Percentiles rank a stretch among this genome's conserved stretches.
Conservation (phyloP, 257 asterid species). For the Catharanthus roseus region DNA sequence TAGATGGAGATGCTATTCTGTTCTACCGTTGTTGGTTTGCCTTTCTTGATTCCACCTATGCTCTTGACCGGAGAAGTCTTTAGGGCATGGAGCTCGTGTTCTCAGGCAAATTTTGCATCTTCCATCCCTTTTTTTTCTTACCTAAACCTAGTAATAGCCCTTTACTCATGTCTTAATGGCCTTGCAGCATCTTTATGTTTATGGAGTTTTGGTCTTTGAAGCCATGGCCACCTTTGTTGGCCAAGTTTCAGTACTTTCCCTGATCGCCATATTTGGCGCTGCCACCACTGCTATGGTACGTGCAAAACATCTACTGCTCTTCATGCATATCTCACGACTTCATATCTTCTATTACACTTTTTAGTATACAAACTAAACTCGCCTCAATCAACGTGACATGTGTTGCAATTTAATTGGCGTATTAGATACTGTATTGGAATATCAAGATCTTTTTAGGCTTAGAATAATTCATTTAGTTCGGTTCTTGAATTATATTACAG, state of each 20-base stretch:
- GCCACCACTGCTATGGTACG: constrained; percentile 94
- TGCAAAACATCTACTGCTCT: not conserved
- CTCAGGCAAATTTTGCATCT: constrained; percentile 38
- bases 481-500: too few species aligned
- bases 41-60: constrained; percentile 93
- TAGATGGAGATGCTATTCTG: constrained; percentile 98
- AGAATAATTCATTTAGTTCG: too few species aligned
- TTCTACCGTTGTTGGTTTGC: constrained; percentile 93
- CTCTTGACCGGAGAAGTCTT: constrained; percentile 75
- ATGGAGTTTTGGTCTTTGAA: constrained; percentile 83
- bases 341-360: too few species aligned
- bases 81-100: constrained; percentile 75
- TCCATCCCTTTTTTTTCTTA: not conserved
- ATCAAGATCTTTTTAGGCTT: too few species aligned
- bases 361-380: too few species aligned
- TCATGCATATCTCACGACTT: too few species aligned
- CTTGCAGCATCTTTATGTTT: constrained; percentile 83
- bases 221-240: constrained; percentile 93
- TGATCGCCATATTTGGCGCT: constrained; percentile 85
- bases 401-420: too few species aligned
- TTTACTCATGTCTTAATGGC: constrained; percentile 6
- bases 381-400: too few species aligned
- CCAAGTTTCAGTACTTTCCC: constrained; percentile 92
- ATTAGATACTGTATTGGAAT: too few species aligned
- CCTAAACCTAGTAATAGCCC: not conserved